These are phyloP conservation scores for Chrysanthemum lavandulifolium DNA, from an alignment of 129 eudicot species.

Conservation along the genomic window DNA sequence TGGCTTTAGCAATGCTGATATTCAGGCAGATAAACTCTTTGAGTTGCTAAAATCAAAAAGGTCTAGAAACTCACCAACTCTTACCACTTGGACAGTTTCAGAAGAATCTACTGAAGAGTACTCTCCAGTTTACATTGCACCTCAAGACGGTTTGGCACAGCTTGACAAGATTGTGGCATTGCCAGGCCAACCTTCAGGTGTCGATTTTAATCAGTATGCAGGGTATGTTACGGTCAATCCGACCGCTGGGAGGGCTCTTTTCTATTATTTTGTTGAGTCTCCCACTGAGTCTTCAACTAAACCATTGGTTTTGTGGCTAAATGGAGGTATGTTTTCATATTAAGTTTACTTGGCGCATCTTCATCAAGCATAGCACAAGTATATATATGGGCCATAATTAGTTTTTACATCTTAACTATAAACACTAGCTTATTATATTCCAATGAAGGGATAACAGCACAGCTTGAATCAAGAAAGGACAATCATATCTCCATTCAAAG, in stretches of 20 bases:
- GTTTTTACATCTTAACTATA: too few relatives aligned
- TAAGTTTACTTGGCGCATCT: not conserved
- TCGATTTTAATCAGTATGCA: slow-evolving; percentile 29
- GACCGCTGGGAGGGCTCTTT: slow-evolving; percentile 35
- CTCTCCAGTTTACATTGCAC: slow-evolving; percentile 28
- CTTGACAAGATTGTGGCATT: slow-evolving; percentile 33
- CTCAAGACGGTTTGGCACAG: slow-evolving; percentile 33
- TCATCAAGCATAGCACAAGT: not conserved
- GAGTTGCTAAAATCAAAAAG: slow-evolving; percentile 27
- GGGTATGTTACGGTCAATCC: slow-evolving; percentile 37
- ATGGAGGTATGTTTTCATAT: slow-evolving; percentile 30
- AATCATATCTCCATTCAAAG: not conserved
- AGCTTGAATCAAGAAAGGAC: not conserved
- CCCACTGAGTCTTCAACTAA: slow-evolving; percentile 29
- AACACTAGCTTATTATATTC: too few relatives aligned
- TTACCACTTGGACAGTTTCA: slow-evolving; percentile 12
- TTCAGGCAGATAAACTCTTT: slow-evolving; percentile 34
- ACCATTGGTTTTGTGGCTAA: slow-evolving; percentile 38
- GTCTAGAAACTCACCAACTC: slow-evolving; percentile 14
- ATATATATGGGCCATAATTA: too few relatives aligned
- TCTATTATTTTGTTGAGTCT: slow-evolving; percentile 41
- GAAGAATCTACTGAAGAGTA: slow-evolving; percentile 18
- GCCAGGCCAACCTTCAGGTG: slow-evolving; percentile 42
- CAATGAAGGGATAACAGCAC: too few relatives aligned
- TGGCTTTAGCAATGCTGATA: slow-evolving; percentile 22